A percentile compares a stretch with the other conserved stretches of the same genome.
phyloP scores from a whole-genome alignment of 176 grass and related monocot genomes.

The Puya raimondii region DNA sequence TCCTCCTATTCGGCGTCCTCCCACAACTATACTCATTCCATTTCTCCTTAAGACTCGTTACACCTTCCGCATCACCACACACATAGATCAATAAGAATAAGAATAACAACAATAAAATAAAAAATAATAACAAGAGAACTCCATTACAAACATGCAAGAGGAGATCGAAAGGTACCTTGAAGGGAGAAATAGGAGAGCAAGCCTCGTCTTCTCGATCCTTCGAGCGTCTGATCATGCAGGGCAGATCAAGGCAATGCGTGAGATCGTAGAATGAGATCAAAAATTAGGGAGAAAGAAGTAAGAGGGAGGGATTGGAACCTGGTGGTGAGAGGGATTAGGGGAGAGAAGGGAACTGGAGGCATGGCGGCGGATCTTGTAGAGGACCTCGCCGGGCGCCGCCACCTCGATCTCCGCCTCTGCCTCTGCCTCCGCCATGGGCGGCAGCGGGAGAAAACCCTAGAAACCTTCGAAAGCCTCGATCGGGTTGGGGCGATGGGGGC shows the following conservation, averaged over 20 bases:
- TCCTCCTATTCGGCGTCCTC: constrained; percentile 25
- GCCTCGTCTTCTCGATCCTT: constrained; percentile 23
- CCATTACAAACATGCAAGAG: background rate
- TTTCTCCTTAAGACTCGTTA: constrained; percentile 54
- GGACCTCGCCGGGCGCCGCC: constrained; percentile 11
- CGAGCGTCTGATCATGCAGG: constrained; percentile 17
- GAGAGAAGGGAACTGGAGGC: constrained; percentile 14
- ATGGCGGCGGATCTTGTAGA: constrained; percentile 46
- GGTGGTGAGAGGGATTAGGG: background rate
- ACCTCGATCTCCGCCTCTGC: too few species aligned
- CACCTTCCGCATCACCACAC: constrained; percentile 32
- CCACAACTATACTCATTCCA: constrained; percentile 33
- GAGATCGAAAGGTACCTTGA: constrained; percentile 29
- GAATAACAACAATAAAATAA: constrained; percentile 1
- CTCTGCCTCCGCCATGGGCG: background rate
- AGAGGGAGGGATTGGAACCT: constrained; percentile 9
- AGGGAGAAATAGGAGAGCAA: constrained; percentile 72
- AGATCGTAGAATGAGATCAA: background rate
- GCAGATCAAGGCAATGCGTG: background rate
- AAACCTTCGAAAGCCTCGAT: too few species aligned
- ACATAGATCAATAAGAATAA: background rate
- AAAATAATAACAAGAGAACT: background rate
- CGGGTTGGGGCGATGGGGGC: too few species aligned
- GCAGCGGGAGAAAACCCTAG: too few species aligned
- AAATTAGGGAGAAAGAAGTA: background rate